Conservation (phyloP, 805 yeast genomes). For the Hanseniaspora hatyaiensis region DNA sequence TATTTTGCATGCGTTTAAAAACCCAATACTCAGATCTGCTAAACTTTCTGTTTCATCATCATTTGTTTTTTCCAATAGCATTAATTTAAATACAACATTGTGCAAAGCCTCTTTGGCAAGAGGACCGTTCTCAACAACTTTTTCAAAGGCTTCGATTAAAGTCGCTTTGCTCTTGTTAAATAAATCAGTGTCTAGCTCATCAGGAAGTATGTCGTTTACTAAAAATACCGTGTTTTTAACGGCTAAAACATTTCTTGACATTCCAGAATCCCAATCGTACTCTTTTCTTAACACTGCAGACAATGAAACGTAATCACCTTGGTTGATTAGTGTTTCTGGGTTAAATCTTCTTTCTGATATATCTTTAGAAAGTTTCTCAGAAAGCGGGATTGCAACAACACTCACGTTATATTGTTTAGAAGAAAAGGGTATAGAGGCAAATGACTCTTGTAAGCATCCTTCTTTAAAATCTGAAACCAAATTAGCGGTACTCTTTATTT, state of each 20-base stretch:
- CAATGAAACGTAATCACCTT: constrained; percentile 35
- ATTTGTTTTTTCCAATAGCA: constrained; percentile 41
- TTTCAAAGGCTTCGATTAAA: constrained; percentile 61
- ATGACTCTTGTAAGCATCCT: constrained; percentile 54
- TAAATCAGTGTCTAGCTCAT: constrained; percentile 47
- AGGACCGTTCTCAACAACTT: constrained; percentile 83
- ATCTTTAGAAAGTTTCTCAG: constrained; percentile 42
- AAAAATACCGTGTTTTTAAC: constrained; percentile 57
- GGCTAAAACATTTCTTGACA: constrained; percentile 72
- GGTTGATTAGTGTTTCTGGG: constrained; percentile 31
- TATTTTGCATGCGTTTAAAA: constrained; percentile 72
- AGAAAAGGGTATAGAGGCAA: constrained; percentile 51
- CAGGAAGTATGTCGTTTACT: constrained; percentile 62
- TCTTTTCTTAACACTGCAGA: constrained; percentile 44
- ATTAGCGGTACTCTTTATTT: constrained; percentile 62
- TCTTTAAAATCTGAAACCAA: constrained; percentile 75
- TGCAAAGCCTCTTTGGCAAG: constrained; percentile 75
- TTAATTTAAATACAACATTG: constrained; percentile 56
- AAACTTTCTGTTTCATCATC: constrained; percentile 43
- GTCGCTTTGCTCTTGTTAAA: constrained; percentile 27
- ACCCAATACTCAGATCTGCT: constrained; percentile 63
- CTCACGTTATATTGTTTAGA: constrained; percentile 45
- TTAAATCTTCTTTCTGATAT: neutral
- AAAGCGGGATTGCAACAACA: constrained; percentile 69
- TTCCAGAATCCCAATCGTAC: constrained; percentile 72